These are phyloP conservation scores for Helminthosporium solani DNA, from an alignment of 2,329 filamentous ascomycete species.

Conservation along the genomic window DNA sequence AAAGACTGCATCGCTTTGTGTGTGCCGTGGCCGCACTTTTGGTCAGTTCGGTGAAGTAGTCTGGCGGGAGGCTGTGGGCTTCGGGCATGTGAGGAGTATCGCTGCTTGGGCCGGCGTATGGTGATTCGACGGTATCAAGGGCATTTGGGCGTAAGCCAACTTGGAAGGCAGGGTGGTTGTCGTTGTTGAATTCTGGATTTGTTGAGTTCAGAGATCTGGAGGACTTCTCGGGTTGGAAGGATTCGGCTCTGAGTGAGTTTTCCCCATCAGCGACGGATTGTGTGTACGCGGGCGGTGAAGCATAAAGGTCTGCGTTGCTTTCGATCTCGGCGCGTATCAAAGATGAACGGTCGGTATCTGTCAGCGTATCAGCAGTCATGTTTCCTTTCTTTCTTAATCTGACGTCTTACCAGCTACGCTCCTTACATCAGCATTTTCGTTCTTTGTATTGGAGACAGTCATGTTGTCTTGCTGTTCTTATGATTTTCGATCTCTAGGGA, in stretches of 20 bases:
- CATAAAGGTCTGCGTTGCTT: slow-evolving; percentile 21
- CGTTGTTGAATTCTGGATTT: neutral
- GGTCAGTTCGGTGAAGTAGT: slow-evolving; percentile 16
- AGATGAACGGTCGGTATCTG: no score
- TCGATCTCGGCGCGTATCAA: slow-evolving; percentile 1
- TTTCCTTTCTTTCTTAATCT: no score
- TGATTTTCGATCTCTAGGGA: neutral
- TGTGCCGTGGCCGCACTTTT: slow-evolving; percentile 10
- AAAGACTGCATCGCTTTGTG: slow-evolving; percentile 23
- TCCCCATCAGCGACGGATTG: slow-evolving; percentile 14
- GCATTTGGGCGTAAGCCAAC: neutral
- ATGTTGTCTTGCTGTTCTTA: no score
- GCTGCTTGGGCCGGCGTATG: neutral
- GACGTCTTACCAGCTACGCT: no score
- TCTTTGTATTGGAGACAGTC: no score
- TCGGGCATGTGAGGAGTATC: neutral
- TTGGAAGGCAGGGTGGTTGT: no score
- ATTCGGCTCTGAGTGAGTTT: slow-evolving; percentile 19
- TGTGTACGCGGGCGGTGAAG: slow-evolving; percentile 22
- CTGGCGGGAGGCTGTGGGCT: slow-evolving; percentile 4
- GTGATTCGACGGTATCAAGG: neutral
- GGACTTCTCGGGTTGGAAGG: slow-evolving; percentile 13
- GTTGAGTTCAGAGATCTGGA: neutral
- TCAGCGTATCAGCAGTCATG: no score
- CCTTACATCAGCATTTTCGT: no score